Evolutionary conservation across 1,139 yeast genomes (phyloP), one percentile per base, ranked within the genome.

Genomic region (Yamadazyma diospyri): DNA sequence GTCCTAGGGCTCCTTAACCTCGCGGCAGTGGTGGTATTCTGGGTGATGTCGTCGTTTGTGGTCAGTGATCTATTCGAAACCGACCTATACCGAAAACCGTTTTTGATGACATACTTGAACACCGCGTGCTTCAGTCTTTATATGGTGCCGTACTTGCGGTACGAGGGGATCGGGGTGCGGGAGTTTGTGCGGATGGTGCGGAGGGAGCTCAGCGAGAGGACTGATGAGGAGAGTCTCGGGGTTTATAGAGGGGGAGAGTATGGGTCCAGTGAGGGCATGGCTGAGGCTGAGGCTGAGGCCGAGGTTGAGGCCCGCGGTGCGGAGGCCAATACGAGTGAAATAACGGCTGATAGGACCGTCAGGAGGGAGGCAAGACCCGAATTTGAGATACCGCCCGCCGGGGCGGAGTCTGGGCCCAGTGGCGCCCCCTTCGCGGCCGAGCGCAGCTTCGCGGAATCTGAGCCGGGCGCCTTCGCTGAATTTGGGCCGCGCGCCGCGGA

Each of bases 1-100:
- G 66, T 80, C 1, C 51, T 84, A 12, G 97, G 97, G 2, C 69
- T 89, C 20, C 47, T 81, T 18, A 75, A 85, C 57, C 68, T 89
- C 16, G 67, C 77, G 1, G 66, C 82, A 23, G 97, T 89, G 35
- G 85, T 89, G 14, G 53, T 84, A 1, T 72, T 87, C 23, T 89
- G 97, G 97, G 96, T 88, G 18, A 64, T 81, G 32, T 85, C 95
- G 3, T 84, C 94, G 10, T 88, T 87, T 48, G 53, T 88, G 27
- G 81, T 88, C 18, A 85, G 81, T 54, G 79, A 78, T 34, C 62
- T 83, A 33, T 82, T 84, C 41, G 89, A 81, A 45, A 70, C 76
- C 32, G 76, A 73, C 39, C 64, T 70, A 19, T 92, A 88, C 55
- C 62, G 88, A 32, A 92, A 92, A 57, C 98, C 98, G n/a, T 89